These are phyloP conservation scores for Trichaptum fuscoviolaceum DNA, from an alignment of 768 basidiomycete species.

Conservation along the genomic window DNA sequence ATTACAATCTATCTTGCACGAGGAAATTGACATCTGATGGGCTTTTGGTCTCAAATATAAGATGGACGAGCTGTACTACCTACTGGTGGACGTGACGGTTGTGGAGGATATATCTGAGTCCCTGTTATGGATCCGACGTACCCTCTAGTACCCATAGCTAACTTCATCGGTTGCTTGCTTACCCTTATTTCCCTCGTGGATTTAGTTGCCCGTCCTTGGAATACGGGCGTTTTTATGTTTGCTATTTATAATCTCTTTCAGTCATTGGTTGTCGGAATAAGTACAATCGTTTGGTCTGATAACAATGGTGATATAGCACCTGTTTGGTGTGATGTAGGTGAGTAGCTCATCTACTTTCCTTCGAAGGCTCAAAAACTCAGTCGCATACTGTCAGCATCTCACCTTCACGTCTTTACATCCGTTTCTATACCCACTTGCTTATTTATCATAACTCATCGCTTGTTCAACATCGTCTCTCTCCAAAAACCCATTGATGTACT, in stretches of 20 bases:
- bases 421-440: background rate
- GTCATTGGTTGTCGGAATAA: conserved; percentile 25
- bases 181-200: background rate
- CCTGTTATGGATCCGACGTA: background rate
- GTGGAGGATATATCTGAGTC: too few relatives aligned
- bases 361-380: background rate
- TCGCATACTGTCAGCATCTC: background rate
- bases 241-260: conserved; percentile 27
- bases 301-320: conserved; percentile 28
- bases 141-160: background rate
- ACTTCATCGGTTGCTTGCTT: background rate
- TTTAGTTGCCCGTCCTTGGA: conserved; percentile 10
- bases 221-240: conserved; percentile 29
- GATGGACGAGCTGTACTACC: too few relatives aligned
- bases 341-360: background rate
- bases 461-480: background rate
- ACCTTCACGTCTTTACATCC: background rate
- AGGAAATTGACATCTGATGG: too few relatives aligned
- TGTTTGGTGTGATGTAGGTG: conserved; percentile 43
- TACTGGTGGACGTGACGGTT: too few relatives aligned
- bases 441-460: background rate
- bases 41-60: too few relatives aligned
- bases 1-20: too few relatives aligned
- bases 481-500: too few relatives aligned
- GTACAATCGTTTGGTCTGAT: conserved; percentile 33